A percentile compares a stretch with the other conserved stretches of the same genome.
These are phyloP conservation scores for Rubia tinctorum DNA, from an alignment of 305 asterid species.

Conservation along the genomic window DNA sequence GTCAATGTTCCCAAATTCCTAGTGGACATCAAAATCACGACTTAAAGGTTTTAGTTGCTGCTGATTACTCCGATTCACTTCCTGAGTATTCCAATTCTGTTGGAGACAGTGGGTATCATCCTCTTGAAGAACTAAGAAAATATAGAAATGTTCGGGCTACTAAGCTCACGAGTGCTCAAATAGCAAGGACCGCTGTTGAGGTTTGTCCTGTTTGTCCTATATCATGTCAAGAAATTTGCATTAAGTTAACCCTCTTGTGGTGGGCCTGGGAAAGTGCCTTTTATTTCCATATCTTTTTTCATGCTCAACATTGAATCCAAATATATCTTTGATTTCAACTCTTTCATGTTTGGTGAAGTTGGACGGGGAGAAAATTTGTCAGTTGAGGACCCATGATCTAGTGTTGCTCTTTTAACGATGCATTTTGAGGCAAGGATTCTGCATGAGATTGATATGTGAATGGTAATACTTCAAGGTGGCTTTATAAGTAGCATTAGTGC, in stretches of 20 bases:
- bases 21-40: slow-evolving; percentile 37
- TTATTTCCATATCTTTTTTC: background rate
- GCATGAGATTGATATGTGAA: background rate
- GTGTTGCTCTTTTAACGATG: background rate
- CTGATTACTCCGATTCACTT: slow-evolving; percentile 78
- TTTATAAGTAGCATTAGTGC: background rate
- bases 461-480: background rate
- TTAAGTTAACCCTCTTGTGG: background rate
- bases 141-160: slow-evolving; percentile 42
- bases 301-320: background rate
- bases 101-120: slow-evolving; percentile 58
- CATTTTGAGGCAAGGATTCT: background rate
- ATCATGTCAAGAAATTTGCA: slow-evolving; percentile 21
- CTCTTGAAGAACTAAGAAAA: slow-evolving; percentile 71
- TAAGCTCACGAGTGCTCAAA: slow-evolving; percentile 64
- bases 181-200: slow-evolving; percentile 78
- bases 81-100: slow-evolving; percentile 62
- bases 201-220: slow-evolving; percentile 28
- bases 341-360: background rate
- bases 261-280: slow-evolving; percentile 7
- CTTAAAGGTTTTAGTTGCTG: slow-evolving; percentile 69
- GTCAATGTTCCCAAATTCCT: slow-evolving; percentile 39
- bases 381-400: background rate
- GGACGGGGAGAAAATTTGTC: background rate
- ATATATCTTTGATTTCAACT: background rate